Percentiles rank a stretch among this genome's conserved stretches.
Evolutionary conservation across 202 grass and related monocot genomes (phyloP).

Genomic region (Saccharum hybrid): DNA sequence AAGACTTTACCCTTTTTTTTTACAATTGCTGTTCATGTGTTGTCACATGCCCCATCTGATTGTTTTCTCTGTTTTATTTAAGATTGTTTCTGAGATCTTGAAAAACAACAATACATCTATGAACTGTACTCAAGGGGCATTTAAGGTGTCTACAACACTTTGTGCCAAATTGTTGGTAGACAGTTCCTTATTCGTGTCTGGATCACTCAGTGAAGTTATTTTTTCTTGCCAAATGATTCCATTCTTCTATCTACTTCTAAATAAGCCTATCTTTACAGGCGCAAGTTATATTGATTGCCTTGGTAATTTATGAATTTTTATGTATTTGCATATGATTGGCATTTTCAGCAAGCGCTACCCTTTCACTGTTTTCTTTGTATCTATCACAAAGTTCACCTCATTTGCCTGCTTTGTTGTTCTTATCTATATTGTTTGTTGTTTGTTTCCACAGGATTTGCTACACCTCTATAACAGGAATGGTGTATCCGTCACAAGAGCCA

Average conservation of each 20-base stretch:
- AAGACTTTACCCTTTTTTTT: not conserved
- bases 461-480: constrained; percentile 69
- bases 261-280: not conserved
- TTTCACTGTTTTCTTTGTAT: not conserved
- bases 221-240: not conserved
- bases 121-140: not conserved
- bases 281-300: not conserved
- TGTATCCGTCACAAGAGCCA: not conserved
- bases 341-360: constrained; percentile 7
- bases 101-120: not conserved
- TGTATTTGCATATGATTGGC: constrained; percentile 13
- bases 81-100: constrained; percentile 1
- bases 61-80: not conserved
- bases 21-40: constrained; percentile 4
- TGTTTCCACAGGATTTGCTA: constrained; percentile 63
- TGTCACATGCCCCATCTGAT: constrained; percentile 1
- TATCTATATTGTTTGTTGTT: constrained; percentile 25
- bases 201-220: not conserved
- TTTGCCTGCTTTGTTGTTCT: constrained; percentile 25
- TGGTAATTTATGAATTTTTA: not conserved
- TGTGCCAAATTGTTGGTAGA: constrained; percentile 6
- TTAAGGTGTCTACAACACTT: constrained; percentile 20
- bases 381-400: not conserved
- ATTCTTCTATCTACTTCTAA: not conserved
- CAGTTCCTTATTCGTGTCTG: not conserved